phyloP scores from a whole-genome alignment of 441 rosid genomes.

The Dalechampia spathulata region DNA sequence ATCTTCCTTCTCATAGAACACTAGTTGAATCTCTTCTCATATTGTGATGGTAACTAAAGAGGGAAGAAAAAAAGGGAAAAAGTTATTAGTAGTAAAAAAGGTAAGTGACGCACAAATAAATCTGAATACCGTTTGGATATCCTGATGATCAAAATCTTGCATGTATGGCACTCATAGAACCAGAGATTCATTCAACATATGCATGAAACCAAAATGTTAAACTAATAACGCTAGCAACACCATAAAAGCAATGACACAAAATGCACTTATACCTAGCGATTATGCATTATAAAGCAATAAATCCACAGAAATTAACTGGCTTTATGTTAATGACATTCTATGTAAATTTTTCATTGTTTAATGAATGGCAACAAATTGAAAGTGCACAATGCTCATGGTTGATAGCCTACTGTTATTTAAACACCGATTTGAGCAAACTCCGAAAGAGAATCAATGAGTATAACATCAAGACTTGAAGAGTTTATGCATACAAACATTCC shows the following conservation, averaged over 20 bases:
- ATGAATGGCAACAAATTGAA: neutral
- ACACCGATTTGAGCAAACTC: neutral
- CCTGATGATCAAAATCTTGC: neutral
- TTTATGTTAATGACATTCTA: no score
- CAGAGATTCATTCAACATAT: no score
- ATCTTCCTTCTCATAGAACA: conserved; percentile 44
- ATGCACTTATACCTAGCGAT: neutral
- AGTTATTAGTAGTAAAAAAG: neutral
- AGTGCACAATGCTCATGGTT: neutral
- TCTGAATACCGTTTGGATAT: neutral
- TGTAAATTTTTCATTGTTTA: no score
- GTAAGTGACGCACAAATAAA: neutral
- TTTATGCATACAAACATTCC: no score
- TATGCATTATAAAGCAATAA: neutral
- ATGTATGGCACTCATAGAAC: neutral
- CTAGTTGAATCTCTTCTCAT: conserved; percentile 39
- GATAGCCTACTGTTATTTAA: no score
- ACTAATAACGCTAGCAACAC: neutral
- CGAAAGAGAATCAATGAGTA: neutral
- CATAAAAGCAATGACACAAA: neutral
- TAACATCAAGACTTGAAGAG: no score
- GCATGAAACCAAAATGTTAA: neutral
- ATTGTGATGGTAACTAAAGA: conserved; percentile 29
- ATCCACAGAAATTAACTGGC: neutral
- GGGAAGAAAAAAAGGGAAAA: neutral